Evolutionary conservation across 1,284 basidiomycete species (phyloP), one percentile per base, ranked within the genome.

Genomic region (Cryptococcus deneoformans): DNA sequence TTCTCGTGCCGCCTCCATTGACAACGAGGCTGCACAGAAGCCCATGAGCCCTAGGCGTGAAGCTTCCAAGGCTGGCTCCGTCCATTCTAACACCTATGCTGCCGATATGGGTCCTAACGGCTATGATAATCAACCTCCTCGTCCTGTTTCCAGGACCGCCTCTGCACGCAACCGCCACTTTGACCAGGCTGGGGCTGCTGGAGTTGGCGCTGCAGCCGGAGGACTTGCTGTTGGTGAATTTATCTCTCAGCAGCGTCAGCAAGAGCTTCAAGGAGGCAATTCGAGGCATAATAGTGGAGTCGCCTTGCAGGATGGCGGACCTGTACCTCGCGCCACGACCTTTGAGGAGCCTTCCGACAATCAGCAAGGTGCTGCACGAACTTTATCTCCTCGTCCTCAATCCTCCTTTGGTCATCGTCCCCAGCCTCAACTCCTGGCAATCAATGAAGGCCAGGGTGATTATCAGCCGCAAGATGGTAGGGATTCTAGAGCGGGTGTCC

Each of bases 401-500:
- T 71, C 64, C 35, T 42, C 65, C 10, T 70, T 69, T 54, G 73
- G 67, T 9, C 55, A 65, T 60, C 68, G 69, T 54, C 68, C 69
- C 24, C 62, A 64, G 56, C 67, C 67, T 9, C 66, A 63, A 50
- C 55, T 66, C 47, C 46, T 63, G 48, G 56, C 66, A 34, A 69
- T 65, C 50, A 53, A 61, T 46, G 66, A 62, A 49, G 62, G 50
- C 24, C 48, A 53, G 36, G 53, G 55, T 24, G 63, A 59, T 39
- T 20, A 20, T 20, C 20, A 20, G 20, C 24, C 54, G 6, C 68
- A 68, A n/a, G 59, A 62, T 24, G 60, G 63, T 14, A 53, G 56
- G 12, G 62, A 68, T 46, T 58, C 58, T 24, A 56, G 64, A 16
- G 64, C 56, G 29, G 59, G 59, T 24, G 65, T 62, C 11, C 40